phyloP scores from a whole-genome alignment of 495 filamentous ascomycete genomes.

The Penicillium flavigenum region DNA sequence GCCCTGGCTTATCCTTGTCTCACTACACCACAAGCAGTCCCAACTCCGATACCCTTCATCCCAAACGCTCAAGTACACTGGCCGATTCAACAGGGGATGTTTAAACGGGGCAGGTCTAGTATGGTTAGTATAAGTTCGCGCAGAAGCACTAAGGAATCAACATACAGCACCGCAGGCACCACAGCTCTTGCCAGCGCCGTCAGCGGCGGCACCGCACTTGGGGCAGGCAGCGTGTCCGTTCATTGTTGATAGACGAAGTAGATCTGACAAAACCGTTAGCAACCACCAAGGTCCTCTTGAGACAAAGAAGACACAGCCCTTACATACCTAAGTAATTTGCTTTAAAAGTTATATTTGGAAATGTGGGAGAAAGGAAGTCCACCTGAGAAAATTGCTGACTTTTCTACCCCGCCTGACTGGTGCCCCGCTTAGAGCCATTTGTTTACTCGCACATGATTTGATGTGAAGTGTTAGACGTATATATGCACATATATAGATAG shows the following conservation, averaged over 20 bases:
- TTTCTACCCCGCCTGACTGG: slow-evolving; percentile 17
- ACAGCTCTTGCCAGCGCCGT: slow-evolving; percentile 35
- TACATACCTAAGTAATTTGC: neutral
- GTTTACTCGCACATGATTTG: no score
- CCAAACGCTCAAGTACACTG: neutral
- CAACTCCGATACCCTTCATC: neutral
- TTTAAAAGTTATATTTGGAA: neutral
- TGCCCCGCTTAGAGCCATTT: slow-evolving; percentile 8
- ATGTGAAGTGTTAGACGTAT: no score
- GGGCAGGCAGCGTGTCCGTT: slow-evolving; percentile 37
- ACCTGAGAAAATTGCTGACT: slow-evolving; percentile 13
- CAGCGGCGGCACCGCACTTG: slow-evolving; percentile 34
- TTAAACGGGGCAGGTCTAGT: slow-evolving; percentile 33
- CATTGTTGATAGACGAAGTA: slow-evolving; percentile 18
- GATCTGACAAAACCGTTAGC: neutral
- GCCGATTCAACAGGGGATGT: neutral
- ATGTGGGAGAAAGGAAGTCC: neutral
- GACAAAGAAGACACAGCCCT: neutral
- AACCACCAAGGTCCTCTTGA: slow-evolving; percentile 3
- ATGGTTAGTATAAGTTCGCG: slow-evolving; percentile 9
- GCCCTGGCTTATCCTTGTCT: neutral
- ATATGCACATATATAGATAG: no score
- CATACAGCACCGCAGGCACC: slow-evolving; percentile 40
- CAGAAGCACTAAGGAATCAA: slow-evolving; percentile 9
- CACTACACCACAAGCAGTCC: neutral